phyloP scores from a whole-genome alignment of 225 moss, liverwort and hornwort genomes.

The Lunularia cruciata region DNA sequence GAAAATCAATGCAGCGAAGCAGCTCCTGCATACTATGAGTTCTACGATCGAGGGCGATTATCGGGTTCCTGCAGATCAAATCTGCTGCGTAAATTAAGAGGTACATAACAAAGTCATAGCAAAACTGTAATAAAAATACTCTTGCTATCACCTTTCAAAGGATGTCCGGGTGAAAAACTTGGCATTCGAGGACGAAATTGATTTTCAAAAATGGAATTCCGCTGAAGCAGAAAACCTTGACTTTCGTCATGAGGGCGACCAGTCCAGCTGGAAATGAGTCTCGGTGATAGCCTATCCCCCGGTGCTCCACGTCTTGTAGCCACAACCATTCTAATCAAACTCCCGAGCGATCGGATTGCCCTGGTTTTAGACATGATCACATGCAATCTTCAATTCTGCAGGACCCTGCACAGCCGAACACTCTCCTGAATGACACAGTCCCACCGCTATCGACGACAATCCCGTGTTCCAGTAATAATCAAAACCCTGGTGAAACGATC shows the following conservation, averaged over 20 bases:
- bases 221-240: neutral
- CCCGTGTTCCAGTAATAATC: too few relatives aligned
- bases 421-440: too few relatives aligned
- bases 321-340: constrained; percentile 14
- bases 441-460: too few relatives aligned
- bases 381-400: too few relatives aligned
- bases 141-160: constrained; percentile 22
- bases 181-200: neutral
- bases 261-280: constrained; percentile 20
- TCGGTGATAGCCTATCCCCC: neutral
- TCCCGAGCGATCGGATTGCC: constrained; percentile 23
- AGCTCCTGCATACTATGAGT: neutral
- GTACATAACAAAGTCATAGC: neutral
- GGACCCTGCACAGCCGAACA: too few relatives aligned
- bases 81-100: neutral
- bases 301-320: constrained; percentile 11
- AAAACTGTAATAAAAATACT: neutral
- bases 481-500: too few relatives aligned
- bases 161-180: constrained; percentile 5
- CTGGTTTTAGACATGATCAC: constrained; percentile 21
- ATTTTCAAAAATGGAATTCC: constrained; percentile 4
- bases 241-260: constrained; percentile 14
- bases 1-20: neutral
- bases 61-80: neutral
- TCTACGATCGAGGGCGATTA: neutral